Evolutionary conservation across 331 rosid genomes (phyloP).

Genomic region (Acacia pycnantha): DNA sequence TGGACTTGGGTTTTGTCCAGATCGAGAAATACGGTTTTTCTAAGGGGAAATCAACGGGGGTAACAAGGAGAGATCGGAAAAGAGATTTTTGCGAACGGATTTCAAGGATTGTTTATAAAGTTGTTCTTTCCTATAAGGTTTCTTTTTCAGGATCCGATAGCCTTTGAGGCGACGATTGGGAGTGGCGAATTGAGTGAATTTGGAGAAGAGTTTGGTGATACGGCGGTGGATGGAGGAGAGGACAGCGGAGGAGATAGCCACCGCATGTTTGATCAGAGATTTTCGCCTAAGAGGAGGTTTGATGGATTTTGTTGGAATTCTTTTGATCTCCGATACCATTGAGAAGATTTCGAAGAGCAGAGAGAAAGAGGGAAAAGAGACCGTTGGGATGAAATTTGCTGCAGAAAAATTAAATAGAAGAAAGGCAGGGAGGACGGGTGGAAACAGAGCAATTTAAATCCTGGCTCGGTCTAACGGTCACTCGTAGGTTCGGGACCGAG

Average conservation of each 20-base stretch:
- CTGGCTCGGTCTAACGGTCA: neutral
- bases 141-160: constrained; percentile 42
- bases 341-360: neutral
- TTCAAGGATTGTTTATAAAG: neutral
- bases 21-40: constrained; percentile 50
- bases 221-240: constrained; percentile 51
- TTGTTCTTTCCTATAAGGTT: neutral
- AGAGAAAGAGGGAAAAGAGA: neutral
- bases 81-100: neutral
- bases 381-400: neutral
- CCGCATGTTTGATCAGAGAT: constrained; percentile 40
- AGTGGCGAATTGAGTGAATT: constrained; percentile 35
- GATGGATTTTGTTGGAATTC: constrained; percentile 33
- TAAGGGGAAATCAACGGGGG: constrained; percentile 37
- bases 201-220: constrained; percentile 56
- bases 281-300: constrained; percentile 35
- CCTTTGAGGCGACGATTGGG: constrained; percentile 46
- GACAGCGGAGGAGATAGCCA: constrained; percentile 33
- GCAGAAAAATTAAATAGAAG: neutral
- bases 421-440: neutral
- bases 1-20: constrained; percentile 61
- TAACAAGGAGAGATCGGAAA: constrained; percentile 17
- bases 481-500: neutral
- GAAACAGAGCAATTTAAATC: neutral
- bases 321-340: constrained; percentile 63